Base-by-base conservation (phyloP, 106 monocot genomes). In the Amphibolis antarctica region DNA sequence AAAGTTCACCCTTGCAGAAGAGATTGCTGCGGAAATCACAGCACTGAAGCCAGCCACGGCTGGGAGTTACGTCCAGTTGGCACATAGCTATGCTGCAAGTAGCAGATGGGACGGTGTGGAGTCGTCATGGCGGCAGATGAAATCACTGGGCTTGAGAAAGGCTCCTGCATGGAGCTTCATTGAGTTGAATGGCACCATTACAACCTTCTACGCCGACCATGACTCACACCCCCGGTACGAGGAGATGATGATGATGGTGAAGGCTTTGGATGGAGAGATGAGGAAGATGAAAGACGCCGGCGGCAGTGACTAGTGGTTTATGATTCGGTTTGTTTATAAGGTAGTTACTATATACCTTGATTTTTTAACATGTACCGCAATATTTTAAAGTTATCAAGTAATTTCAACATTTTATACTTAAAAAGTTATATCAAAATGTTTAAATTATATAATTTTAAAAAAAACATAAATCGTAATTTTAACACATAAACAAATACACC, bases 121-220 rank as follows among this genome's bases (percentile, higher is more conserved):
- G 23, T 66, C 77, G 58, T 53, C 74, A 19, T 73, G 79, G 84
- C 28, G 22, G 29, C 46, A 46, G 63, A 89, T 89, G 89, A 82
- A 69, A 57, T 31, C 27, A 6, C 14, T 82, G 43, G 89, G 89
- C 7, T 65, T 89, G 75, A 82, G 66, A 58, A 89, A 89, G 68
- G 28, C 79, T 10, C 89, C 89, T 10, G 89, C 76, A 29, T 89
- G 89, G 89, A 89, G 89, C 54, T 89, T 67, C 45, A 48, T 89
- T 13, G 79, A 85, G 63, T 62, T 80, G 29, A 76, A 79, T 26
- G 77, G 81, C 29, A 60, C 1, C 23, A 65, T 77, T 36, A 69
- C 75, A 18, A 55, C 74, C 10, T 89, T 89, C 63, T 89, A 75
- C 57, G 77, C 78, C 3, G 72, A 70, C 43, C 79, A 82, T 46